Conservation (phyloP, 1,139 yeast genomes). For the Blastobotrys illinoisensis region DNA sequence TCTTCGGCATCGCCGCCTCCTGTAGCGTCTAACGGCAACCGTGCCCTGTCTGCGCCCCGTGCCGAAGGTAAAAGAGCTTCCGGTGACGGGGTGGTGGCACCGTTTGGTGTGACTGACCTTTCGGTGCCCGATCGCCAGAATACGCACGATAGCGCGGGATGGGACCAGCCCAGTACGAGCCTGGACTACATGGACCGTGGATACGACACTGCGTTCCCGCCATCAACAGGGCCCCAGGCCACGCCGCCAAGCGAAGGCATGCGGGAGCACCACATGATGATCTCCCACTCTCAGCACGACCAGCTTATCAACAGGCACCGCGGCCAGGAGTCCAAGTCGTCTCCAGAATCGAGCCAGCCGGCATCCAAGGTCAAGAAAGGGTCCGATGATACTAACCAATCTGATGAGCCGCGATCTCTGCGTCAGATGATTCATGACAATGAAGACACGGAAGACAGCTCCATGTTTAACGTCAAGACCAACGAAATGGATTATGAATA, state of each 20-base stretch:
- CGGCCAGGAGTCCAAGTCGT: background rate
- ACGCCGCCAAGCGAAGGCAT: background rate
- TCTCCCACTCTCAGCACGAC: conserved; percentile 5
- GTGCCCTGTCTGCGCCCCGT: background rate
- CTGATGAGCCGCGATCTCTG: background rate
- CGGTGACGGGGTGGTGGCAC: background rate
- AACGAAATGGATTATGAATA: conserved; percentile 41
- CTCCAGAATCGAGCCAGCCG: background rate
- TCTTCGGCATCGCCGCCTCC: background rate
- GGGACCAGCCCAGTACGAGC: background rate
- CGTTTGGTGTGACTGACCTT: background rate
- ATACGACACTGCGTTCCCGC: background rate
- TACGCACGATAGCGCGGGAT: background rate
- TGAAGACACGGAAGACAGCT: background rate
- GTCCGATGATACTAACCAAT: background rate
- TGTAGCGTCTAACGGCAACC: background rate
- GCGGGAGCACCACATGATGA: background rate
- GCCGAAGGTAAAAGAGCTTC: background rate
- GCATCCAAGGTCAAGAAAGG: background rate
- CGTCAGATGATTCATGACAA: conserved; percentile 1
- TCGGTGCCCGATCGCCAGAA: background rate
- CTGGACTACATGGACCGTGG: background rate
- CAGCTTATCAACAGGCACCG: conserved; percentile 6
- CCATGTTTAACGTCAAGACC: conserved; percentile 8
- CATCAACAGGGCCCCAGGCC: background rate